A percentile compares a stretch with the other conserved stretches of the same genome.
These are phyloP conservation scores for Tolypocladium paradoxum DNA, from an alignment of 2,329 filamentous ascomycete genomes.

Conservation along the genomic window DNA sequence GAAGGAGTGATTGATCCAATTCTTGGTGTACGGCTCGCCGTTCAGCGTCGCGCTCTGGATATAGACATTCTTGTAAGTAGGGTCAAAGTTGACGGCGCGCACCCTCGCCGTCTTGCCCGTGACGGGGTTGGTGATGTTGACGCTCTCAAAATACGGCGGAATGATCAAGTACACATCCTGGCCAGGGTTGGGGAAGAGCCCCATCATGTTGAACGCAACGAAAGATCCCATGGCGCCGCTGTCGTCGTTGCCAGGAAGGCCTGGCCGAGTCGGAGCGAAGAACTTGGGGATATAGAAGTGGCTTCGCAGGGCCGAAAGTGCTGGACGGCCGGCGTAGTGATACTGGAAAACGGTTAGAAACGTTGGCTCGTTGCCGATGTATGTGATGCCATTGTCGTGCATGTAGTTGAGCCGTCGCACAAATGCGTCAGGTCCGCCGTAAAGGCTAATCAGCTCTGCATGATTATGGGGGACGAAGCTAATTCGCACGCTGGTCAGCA, in stretches of 20 bases:
- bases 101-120: conserved; percentile 52
- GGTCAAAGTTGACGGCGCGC: conserved; percentile 51
- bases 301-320: conserved; percentile 37
- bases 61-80: conserved; percentile 45
- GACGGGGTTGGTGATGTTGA: conserved; percentile 44
- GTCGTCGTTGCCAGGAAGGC: conserved; percentile 62
- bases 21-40: conserved; percentile 48
- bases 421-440: conserved; percentile 49
- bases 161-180: conserved; percentile 64
- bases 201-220: conserved; percentile 56
- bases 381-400: conserved; percentile 52
- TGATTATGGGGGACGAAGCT: conserved; percentile 45
- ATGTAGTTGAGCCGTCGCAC: conserved; percentile 51
- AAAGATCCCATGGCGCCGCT: conserved; percentile 61
- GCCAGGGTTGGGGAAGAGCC: conserved; percentile 57
- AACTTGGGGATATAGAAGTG: conserved; percentile 56
- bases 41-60: conserved; percentile 56
- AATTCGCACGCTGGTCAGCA: background rate
- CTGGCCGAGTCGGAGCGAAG: conserved; percentile 47
- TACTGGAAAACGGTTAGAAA: conserved; percentile 59
- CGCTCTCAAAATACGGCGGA: conserved; percentile 53
- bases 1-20: conserved; percentile 59
- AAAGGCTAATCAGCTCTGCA: conserved; percentile 41
- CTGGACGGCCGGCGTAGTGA: conserved; percentile 58
- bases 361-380: conserved; percentile 52